Evolutionary conservation across 306 rosid genomes (phyloP).

Genomic region (Malus fusca): DNA sequence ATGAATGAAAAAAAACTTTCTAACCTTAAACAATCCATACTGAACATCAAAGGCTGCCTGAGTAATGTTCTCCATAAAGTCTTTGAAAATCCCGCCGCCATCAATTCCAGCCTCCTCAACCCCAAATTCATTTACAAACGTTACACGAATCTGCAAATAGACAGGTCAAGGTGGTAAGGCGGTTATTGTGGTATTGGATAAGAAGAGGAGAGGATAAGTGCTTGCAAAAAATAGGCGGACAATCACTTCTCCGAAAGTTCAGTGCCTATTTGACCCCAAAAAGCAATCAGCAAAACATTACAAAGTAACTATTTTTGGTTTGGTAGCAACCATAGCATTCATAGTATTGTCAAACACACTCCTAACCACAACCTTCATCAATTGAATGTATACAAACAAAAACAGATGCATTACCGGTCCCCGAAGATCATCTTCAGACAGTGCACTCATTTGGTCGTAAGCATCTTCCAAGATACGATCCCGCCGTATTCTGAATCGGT

Average conservation of each 20-base stretch:
- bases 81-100: conserved; percentile 98
- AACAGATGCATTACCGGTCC: conserved; percentile 51
- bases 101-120: conserved; percentile 99
- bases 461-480: conserved; percentile 96
- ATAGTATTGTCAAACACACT: background rate
- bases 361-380: background rate
- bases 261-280: background rate
- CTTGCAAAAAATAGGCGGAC: background rate
- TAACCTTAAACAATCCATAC: conserved; percentile 94
- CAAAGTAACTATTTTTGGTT: background rate
- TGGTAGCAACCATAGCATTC: background rate
- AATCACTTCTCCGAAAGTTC: background rate
- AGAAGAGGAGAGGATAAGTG: background rate
- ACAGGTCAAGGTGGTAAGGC: background rate
- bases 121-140: conserved; percentile 94
- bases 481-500: conserved; percentile 81
- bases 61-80: conserved; percentile 98
- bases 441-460: conserved; percentile 82
- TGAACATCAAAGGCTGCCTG: conserved; percentile 99
- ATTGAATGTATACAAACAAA: background rate
- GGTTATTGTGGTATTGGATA: conserved; percentile 7
- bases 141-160: conserved; percentile 73
- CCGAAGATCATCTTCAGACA: conserved; percentile 91
- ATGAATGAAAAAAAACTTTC: background rate
- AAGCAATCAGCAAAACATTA: background rate